These are phyloP conservation scores for Yarrowia divulgata DNA, from an alignment of 805 yeast genomes.

Conservation along the genomic window DNA sequence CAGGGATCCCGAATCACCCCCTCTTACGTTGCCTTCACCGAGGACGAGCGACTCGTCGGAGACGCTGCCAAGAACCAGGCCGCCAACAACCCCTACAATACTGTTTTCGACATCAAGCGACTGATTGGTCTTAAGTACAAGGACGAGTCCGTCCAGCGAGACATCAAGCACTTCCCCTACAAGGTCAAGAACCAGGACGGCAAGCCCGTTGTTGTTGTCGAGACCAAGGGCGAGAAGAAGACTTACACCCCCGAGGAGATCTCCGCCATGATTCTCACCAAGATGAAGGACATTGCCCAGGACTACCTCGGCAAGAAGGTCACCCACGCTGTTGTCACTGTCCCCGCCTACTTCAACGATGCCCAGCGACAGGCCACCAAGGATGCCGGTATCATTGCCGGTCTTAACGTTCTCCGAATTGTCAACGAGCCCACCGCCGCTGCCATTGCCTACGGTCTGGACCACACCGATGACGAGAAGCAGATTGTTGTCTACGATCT, in stretches of 20 bases:
- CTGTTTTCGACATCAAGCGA: constrained; percentile 90
- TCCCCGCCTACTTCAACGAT: constrained; percentile 92
- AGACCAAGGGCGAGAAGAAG: constrained; percentile 74
- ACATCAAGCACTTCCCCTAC: constrained; percentile 84
- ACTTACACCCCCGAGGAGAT: constrained; percentile 90
- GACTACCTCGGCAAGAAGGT: constrained; percentile 84
- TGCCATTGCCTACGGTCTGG: constrained; percentile 95
- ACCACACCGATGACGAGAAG: constrained; percentile 77
- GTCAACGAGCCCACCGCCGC: constrained; percentile 97
- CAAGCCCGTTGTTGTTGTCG: constrained; percentile 83
- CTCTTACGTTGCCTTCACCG: constrained; percentile 90
- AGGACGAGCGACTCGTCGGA: constrained; percentile 90
- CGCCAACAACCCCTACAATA: constrained; percentile 84
- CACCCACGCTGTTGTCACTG: constrained; percentile 90
- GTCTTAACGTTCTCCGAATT: constrained; percentile 84
- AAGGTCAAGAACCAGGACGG: constrained; percentile 71
- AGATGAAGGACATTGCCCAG: constrained; percentile 93
- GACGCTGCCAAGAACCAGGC: constrained; percentile 98
- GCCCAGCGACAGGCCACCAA: constrained; percentile 95
- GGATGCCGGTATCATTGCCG: constrained; percentile 93
- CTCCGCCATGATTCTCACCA: constrained; percentile 87
- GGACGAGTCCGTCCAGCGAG: constrained; percentile 81
- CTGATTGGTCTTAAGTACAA: constrained; percentile 82
- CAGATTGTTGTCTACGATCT: constrained; percentile 91
- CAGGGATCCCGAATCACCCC: constrained; percentile 98